Evolutionary conservation across 345 rosid genomes (phyloP), one percentile per base, ranked within the genome.

Genomic region (Dovyalis caffra): DNA sequence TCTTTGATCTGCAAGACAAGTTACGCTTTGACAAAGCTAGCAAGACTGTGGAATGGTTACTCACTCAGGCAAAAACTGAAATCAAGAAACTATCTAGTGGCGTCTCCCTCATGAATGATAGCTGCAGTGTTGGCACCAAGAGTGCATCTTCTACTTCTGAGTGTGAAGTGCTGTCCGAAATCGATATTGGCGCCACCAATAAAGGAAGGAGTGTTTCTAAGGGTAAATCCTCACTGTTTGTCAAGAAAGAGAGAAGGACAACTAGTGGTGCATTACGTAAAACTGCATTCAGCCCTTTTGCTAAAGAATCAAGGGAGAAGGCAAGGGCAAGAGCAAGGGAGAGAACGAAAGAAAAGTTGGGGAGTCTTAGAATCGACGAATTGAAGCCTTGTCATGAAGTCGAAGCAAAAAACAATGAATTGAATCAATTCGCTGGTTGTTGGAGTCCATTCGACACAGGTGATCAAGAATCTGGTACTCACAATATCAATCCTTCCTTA

Each of bases 1-100:
- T 94, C 77, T 94, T 91, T 28, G 89, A 91, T 58, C 80, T 94
- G 65, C 98, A 94, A 82, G 97, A 94, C 86, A 83, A 86, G 87
- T 76, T 94, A 57, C 88, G 94, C 69, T 91, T 78, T 32, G 97
- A 94, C 63, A 91, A 91, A 78, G 92, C 94, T 6, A 94, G 97
- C 74, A 90, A 88, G 69, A 91, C 97, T 18, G 92, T 94, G 2
- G 91, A 91, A 32, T 94, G 98, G 98, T 68, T 94, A 21, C 91
- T 94, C 38, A 51, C 67, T 35, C 92, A 90, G 68, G 84, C 98
- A 0, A 86, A 79, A 66, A 35, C 86, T 0, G 93, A 89, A 58
- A 93, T 91, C 80, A 80, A 73, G 71, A 87, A 87, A 62, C 84
- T 92, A 12, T 78, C 79, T 0, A 64, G 63, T 65, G 64, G 56